Base-by-base conservation (phyloP, 495 filamentous ascomycete species). In the Aspergillus bertholletiae region DNA sequence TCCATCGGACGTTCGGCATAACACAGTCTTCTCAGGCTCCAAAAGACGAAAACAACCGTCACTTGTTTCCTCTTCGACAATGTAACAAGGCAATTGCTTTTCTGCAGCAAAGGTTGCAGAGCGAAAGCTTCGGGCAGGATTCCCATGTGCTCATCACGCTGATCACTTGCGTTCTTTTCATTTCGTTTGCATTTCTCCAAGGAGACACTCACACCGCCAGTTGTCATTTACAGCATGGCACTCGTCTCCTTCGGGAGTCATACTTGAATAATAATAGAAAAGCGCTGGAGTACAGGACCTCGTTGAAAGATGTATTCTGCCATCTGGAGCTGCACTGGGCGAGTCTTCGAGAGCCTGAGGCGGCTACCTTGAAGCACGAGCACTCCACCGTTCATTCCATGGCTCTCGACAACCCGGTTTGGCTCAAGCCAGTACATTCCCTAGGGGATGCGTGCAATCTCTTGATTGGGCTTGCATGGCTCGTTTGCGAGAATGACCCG, bases 111-210 rank as follows among this genome's bases (percentile, higher is more conserved):
- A 54, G 51, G 17, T 27, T 57, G 18, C 43, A 17, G 9, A 30
- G 56, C 43, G 71, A 40, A 65, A 68, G 12, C 1, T 35, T 47
- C 13, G 12, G 23, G 46, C 26, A 45, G 27, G 46, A 32, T 15
- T 23, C 40, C 15, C 28, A 46, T 37, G 51, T 56, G 40, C 54
- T 60, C 27, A 46, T 49, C 24, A 50, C 49, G 7, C 58, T 80
- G 7, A 56, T 80, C n/a, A 74, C 70, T 2, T 79, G 76, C 49
- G 57, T 80, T 18, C 65, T 80, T 20, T 77, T 78, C 41, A 64
- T 78, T 7, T 80, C 71, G 46, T 71, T 77, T 30, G 68, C 77
- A 53, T 66, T 77, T 51, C 67, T 79, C 60, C 72, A 74, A 54
- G 70, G 68, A 28, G 74, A 78, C 59, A 63, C 68, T 54, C 63